phyloP scores from a whole-genome alignment of 1,284 basidiomycete species.

The Pyrrhoderma noxium region DNA sequence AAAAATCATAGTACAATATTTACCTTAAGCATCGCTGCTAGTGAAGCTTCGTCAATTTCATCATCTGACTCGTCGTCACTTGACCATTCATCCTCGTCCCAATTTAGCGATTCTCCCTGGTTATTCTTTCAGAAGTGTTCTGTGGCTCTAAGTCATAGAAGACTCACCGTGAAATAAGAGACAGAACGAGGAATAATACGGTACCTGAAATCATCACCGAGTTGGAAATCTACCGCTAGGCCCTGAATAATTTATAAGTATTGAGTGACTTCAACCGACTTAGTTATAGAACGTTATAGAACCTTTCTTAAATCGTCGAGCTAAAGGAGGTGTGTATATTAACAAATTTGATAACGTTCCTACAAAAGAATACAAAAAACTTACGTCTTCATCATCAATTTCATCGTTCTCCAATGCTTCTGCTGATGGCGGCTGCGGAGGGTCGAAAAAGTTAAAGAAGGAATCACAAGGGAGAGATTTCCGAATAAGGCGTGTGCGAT shows the following conservation, averaged over 20 bases:
- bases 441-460: conserved; percentile 97
- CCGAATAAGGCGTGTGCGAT: conserved; percentile 86
- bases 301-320: no score
- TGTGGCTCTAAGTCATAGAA: not conserved
- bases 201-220: conserved; percentile 98
- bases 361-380: conserved; percentile 39
- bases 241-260: no score
- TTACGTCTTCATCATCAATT: conserved; percentile 79
- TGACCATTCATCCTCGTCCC: no score
- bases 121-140: not conserved
- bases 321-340: no score
- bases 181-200: conserved; percentile 31
- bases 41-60: no score
- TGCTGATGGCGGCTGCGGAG: conserved; percentile 70
- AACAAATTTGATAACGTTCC: no score
- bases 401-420: conserved; percentile 70
- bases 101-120: no score
- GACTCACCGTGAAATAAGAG: conserved; percentile 34
- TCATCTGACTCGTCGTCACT: no score
- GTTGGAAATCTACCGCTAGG: conserved; percentile 94
- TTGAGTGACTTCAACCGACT: no score
- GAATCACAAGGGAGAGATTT: conserved; percentile 85
- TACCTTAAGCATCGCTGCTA: no score
- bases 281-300: no score
- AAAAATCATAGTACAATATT: no score